Base-by-base conservation (phyloP, 2,329 filamentous ascomycete genomes). In the Fusarium sp. region DNA sequence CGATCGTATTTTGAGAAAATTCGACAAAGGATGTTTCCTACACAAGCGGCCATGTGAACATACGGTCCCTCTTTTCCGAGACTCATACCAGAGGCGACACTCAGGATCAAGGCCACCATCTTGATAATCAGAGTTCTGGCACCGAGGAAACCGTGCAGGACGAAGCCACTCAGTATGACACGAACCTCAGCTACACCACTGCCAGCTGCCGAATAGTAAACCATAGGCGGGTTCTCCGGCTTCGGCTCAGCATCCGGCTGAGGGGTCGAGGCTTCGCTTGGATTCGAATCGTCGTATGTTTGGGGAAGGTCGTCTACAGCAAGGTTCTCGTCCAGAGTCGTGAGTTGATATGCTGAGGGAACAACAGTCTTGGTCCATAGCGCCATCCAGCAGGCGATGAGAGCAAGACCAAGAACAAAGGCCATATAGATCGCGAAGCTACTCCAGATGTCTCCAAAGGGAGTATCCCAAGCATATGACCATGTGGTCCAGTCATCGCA, bases 111-210 rank as follows among this genome's bases (percentile, higher is more conserved):
- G 15, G 91, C 94, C 17, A 92, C 74, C 1, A 92, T 92, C 77
- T 99, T 99, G 80, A 97, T 87, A 7, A 95, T 79, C 30, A 99
- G 84, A 0, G 96, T 98, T 75, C 91, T 92, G 39, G 97, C 79
- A 71, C 96, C 96, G 9, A 99, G 86, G 76, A 98, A 98, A 2
- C 96, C 95, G 83, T 98, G 96, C 56, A 99, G 83, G 56, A 99
- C 95, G 75, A 98, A 99, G 7, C 96, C 96, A 74, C 94, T 97
- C n/a, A 98, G 87, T 60, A 98, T 98, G 62, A 98, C 96, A 68
- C 96, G 94, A 56, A 98, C 95, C 81, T 99, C 96, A 8, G 96
- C 96, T 14, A 99, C 96, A 72, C 96, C 96, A 79, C 94, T 97
- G 48, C 96, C 96, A 41, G 95, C 95, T 60, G 95, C 96, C 9